Conservation (phyloP, 805 yeast species). For the Ogataea neopini region DNA sequence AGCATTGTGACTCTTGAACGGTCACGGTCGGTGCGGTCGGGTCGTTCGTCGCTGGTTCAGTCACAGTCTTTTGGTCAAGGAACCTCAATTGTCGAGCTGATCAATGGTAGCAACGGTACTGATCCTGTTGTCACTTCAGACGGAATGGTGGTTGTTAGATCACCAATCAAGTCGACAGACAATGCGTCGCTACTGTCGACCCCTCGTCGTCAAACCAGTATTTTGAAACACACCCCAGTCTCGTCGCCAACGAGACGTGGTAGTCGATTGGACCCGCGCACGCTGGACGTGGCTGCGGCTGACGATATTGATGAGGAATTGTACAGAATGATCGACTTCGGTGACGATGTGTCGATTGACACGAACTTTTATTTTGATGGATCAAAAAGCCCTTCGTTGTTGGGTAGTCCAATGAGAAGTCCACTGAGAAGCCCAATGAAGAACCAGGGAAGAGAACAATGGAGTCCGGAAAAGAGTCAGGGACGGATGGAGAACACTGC, state of each 20-base stretch:
- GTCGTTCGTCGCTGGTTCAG: constrained; percentile 43
- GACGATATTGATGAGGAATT: constrained; percentile 28
- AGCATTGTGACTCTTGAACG: constrained; percentile 74
- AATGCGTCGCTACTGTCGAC: constrained; percentile 11
- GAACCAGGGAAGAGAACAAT: too few relatives aligned
- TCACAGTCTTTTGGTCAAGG: constrained; percentile 20
- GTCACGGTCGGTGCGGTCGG: constrained; percentile 56
- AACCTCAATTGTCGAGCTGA: constrained; percentile 30
- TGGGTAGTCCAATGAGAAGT: background rate
- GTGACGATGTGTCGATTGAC: constrained; percentile 24
- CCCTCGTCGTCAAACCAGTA: constrained; percentile 6
- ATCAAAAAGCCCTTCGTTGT: background rate
- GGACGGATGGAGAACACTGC: background rate
- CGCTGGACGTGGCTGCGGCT: constrained; percentile 10
- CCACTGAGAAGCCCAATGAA: background rate
- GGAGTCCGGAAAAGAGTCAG: background rate
- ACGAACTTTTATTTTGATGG: constrained; percentile 28
- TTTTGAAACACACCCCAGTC: constrained; percentile 7
- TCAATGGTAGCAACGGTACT: constrained; percentile 20
- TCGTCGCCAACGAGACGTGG: background rate
- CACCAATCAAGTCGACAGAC: constrained; percentile 23
- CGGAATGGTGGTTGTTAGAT: constrained; percentile 50
- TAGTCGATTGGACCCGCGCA: constrained; percentile 1
- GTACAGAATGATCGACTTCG: constrained; percentile 34
- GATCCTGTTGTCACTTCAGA: constrained; percentile 29